phyloP scores from a whole-genome alignment of 2,329 filamentous ascomycete species.

The Neofusicoccum parvum region DNA sequence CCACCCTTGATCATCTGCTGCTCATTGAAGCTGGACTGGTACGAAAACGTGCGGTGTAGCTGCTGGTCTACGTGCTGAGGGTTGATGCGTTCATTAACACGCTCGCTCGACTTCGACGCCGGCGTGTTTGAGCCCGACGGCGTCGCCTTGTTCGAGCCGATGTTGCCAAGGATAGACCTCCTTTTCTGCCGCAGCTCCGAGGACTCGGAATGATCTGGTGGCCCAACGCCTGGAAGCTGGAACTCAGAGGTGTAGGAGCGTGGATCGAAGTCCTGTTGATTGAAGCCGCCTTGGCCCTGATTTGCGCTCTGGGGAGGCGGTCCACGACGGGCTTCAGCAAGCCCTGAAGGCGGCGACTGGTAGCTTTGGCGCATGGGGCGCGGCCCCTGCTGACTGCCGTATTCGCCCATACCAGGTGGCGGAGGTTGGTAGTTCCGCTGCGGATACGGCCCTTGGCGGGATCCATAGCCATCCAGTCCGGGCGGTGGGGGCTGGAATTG shows the following conservation, averaged over 20 bases:
- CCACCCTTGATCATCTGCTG: background rate
- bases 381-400: background rate
- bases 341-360: conserved; percentile 2
- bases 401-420: background rate
- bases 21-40: conserved; percentile 29
- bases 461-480: background rate
- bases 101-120: conserved; percentile 27
- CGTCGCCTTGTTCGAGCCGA: conserved; percentile 22
- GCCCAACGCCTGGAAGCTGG: conserved; percentile 40
- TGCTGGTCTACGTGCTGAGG: conserved; percentile 21
- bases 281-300: background rate
- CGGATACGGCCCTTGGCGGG: background rate
- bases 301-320: background rate
- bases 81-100: conserved; percentile 23
- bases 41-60: conserved; percentile 27
- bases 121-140: conserved; percentile 1
- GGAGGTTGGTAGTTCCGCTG: background rate
- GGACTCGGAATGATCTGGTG: conserved; percentile 25
- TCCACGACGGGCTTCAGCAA: background rate
- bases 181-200: conserved; percentile 5
- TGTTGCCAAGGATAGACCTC: conserved; percentile 42
- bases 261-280: conserved; percentile 28
- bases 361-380: background rate
- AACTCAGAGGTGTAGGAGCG: conserved; percentile 46
- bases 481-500: background rate